Evolutionary conservation across 768 basidiomycete species (phyloP), one percentile per base, ranked within the genome.

Genomic region (Butyriboletus loyo): DNA sequence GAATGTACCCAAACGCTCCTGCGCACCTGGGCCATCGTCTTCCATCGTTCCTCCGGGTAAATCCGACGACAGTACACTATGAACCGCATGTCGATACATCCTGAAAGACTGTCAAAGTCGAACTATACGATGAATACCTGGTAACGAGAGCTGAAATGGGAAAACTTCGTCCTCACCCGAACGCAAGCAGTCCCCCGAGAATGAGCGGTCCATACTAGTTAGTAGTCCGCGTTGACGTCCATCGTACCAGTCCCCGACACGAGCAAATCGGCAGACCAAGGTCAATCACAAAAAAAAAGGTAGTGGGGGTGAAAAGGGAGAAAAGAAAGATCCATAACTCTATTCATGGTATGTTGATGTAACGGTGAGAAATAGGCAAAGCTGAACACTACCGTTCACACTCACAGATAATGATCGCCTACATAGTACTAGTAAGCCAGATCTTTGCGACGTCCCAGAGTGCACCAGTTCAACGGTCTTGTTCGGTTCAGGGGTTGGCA

Each of bases 21-120:
- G n/a, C n/a, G n/a, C n/a, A n/a, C n/a, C n/a, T n/a, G n/a, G n/a
- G n/a, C n/a, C n/a, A n/a, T 62, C 30, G 50, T 62, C 15, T 22
- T 40, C 65, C 59, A 62, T 34, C 38, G 35, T 11, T 66, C 64
- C 2, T 9, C 10, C 1, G 63, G 17, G 32, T 59, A 59, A 15
- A 41, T 3, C 31, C 61, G 59, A 54, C 61, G 59, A 54, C 49
- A 67, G 50, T 65, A 67, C 41, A 65, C 40, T 13, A 65, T 32
- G 34, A 61, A 67, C 52, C 67, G 64, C 63, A 66, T 57, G 27
- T 41, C 59, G 36, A 64, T 48, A 32, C 64, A 67, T 51, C 64
- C 64, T 4, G 64, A 66, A 32, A 66, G 55, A 40, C 63, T 65
- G 42, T 19, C 14, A 31, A 36, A 31, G 28, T 42, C 19, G 10